Evolutionary conservation across 441 rosid species (phyloP).

Genomic region (Aquilaria agallochum): DNA sequence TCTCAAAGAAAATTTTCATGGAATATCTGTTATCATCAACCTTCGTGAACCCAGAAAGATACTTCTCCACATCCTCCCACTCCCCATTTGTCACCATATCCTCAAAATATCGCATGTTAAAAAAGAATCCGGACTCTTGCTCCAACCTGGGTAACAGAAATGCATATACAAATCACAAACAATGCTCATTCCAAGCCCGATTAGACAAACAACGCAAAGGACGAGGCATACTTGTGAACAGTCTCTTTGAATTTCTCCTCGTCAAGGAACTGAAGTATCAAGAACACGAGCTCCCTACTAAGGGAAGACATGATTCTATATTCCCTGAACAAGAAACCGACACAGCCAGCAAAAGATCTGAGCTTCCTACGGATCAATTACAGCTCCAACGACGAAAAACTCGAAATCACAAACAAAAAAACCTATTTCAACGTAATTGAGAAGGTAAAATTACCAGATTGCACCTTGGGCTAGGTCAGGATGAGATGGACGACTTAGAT

Average conservation of each 20-base stretch:
- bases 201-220: neutral
- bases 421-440: conserved; percentile 8
- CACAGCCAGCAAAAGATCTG: conserved; percentile 32
- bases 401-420: neutral
- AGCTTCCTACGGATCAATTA: conserved; percentile 21
- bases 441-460: neutral
- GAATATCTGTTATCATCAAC: conserved; percentile 84
- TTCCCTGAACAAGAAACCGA: conserved; percentile 16
- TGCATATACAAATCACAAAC: neutral
- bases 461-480: conserved; percentile 11
- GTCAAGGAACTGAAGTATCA: conserved; percentile 81
- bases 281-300: conserved; percentile 78
- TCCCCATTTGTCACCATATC: conserved; percentile 84
- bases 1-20: conserved; percentile 84
- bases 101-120: conserved; percentile 74
- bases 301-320: conserved; percentile 53
- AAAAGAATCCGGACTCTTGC: conserved; percentile 81
- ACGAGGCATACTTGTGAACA: conserved; percentile 54
- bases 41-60: conserved; percentile 77
- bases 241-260: conserved; percentile 77
- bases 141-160: conserved; percentile 46
- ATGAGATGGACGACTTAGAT: conserved; percentile 22
- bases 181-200: neutral
- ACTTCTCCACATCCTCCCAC: conserved; percentile 91
- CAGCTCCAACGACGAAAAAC: conserved; percentile 7